Evolutionary conservation across 116 monocot genomes (phyloP), one percentile per base, ranked within the genome.

Genomic region (Iris pallida): DNA sequence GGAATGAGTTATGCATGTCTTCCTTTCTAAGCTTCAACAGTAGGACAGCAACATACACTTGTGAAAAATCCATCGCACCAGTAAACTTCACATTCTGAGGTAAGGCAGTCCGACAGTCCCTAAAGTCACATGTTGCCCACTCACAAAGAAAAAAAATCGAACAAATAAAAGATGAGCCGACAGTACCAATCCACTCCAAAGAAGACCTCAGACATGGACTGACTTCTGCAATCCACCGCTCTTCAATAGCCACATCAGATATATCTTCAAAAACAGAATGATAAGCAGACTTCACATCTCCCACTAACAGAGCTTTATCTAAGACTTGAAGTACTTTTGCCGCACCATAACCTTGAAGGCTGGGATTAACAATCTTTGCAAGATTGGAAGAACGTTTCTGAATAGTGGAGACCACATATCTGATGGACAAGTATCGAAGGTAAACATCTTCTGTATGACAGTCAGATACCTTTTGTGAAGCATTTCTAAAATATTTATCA

Each of bases 121-220:
- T 81, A 82, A 80, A 90, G 78, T 93, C 90, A 88, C 93, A n/a
- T n/a, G 93, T 98, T 68, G 93, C 93, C 98, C 98, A 98, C 69
- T 98, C 98, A 71, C 93, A 92, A 7, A 98, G 80, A 12, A 93
- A 90, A 76, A 93, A 98, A 7, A 93, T 71, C 13, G 86, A 85
- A 71, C 85, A 88, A 75, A 98, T 79, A 40, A 86, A 52, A 19
- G 93, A 77, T 49, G 71, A 67, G 52, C 75, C 80, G 49, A 86
- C 82, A 43, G 71, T 79, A 42, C 88, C 88, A 72, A 98, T 81
- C 98, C 90, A 93, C 56, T 93, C 90, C 70, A 98, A 62, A 61
- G 93, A 98, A 66, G 90, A 88, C 30, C 81, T 75, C 62, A 98
- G 68, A 49, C 71, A 84, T 69, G 98, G 90, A 66, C 84, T 98